phyloP scores from a whole-genome alignment of 139 green algal species.

The Haematococcus lacustris region DNA sequence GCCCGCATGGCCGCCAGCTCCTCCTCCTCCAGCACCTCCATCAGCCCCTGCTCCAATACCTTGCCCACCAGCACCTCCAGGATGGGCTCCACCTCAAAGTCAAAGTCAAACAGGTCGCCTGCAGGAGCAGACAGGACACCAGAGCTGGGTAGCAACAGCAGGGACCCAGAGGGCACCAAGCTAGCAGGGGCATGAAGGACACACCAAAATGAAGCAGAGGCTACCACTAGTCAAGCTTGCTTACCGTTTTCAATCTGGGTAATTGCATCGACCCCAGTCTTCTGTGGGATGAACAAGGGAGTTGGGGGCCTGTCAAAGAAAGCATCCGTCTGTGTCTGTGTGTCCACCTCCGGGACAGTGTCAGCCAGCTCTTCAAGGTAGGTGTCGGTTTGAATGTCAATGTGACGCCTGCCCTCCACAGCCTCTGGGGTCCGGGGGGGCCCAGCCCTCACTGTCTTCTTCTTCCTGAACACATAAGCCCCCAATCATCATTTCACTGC shows the following conservation, averaged over 20 bases:
- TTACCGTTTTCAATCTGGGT: slow-evolving; percentile 75
- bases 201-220: no score
- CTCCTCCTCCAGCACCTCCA: slow-evolving; percentile 87
- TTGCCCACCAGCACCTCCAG: slow-evolving; percentile 83
- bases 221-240: no score
- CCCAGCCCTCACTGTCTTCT: slow-evolving; percentile 18
- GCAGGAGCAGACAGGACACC: not conserved
- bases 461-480: slow-evolving; percentile 26
- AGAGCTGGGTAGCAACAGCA: not conserved
- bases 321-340: slow-evolving; percentile 70
- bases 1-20: slow-evolving; percentile 74
- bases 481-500: no score
- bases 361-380: slow-evolving; percentile 82
- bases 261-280: slow-evolving; percentile 63
- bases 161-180: no score
- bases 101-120: slow-evolving; percentile 88
- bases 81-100: slow-evolving; percentile 84
- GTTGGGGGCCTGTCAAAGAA: slow-evolving; percentile 76
- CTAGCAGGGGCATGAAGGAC: no score
- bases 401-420: slow-evolving; percentile 70
- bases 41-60: slow-evolving; percentile 79
- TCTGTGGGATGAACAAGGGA: slow-evolving; percentile 72
- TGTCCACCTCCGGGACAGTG: slow-evolving; percentile 63
- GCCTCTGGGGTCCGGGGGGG: slow-evolving; percentile 55
- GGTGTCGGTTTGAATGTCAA: slow-evolving; percentile 78